These are phyloP conservation scores for Scedosporium aurantiacum DNA, from an alignment of 2,329 filamentous ascomycete species.

Conservation along the genomic window DNA sequence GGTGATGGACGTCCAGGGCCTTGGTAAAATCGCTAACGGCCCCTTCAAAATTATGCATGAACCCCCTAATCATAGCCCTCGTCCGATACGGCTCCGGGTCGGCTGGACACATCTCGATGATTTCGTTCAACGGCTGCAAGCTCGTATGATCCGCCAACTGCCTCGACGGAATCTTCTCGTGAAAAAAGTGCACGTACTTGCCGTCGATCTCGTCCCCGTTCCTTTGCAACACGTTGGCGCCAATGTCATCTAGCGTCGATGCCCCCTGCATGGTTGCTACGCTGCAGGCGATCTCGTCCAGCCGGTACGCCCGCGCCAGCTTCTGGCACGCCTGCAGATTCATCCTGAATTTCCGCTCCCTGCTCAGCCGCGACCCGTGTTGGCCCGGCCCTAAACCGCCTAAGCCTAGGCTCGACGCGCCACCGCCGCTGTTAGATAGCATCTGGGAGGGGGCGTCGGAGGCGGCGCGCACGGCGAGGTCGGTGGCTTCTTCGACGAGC, in stretches of 20 bases:
- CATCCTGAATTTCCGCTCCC: conserved; percentile 68
- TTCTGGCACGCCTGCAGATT: conserved; percentile 70
- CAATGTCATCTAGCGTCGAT: conserved; percentile 66
- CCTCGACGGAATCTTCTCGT: conserved; percentile 74
- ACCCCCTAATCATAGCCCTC: conserved; percentile 60
- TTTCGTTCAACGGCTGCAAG: conserved; percentile 53
- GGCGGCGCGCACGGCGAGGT: conserved; percentile 65
- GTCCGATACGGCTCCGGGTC: conserved; percentile 62
- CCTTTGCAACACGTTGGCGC: conserved; percentile 59
- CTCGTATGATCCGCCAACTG: conserved; percentile 63
- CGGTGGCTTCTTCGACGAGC: conserved; percentile 69
- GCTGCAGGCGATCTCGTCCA: conserved; percentile 75
- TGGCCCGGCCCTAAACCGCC: conserved; percentile 31
- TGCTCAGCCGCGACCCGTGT: conserved; percentile 56
- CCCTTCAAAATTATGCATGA: conserved; percentile 63
- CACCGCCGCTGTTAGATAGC: conserved; percentile 43
- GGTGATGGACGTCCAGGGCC: conserved; percentile 33
- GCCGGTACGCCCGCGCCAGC: conserved; percentile 63
- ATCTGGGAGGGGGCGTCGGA: conserved; percentile 59
- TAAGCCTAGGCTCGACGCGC: conserved; percentile 13
- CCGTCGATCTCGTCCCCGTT: conserved; percentile 60
- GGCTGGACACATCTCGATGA: conserved; percentile 51
- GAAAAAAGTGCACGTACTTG: conserved; percentile 85
- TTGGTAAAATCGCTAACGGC: conserved; percentile 60
- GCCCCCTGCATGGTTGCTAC: conserved; percentile 76